Percentiles rank a stretch among this genome's conserved stretches.
Evolutionary conservation across 202 grass and related monocot species (phyloP).

Genomic region (Hordeum pubiflorum): DNA sequence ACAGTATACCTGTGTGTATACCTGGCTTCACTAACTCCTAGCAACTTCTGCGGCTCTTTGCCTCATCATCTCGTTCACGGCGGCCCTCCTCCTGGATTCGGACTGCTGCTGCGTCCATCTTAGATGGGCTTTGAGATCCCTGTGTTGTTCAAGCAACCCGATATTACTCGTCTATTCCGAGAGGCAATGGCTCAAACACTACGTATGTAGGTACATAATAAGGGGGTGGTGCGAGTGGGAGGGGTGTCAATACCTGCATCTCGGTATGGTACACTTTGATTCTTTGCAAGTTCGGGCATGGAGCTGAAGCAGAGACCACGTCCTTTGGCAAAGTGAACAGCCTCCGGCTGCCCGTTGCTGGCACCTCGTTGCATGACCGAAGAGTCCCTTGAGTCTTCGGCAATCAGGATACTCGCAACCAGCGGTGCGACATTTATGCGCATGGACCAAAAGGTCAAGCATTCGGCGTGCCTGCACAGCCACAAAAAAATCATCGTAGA

Average conservation of each 20-base stretch:
- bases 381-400: slow-evolving; percentile 66
- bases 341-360: slow-evolving; percentile 38
- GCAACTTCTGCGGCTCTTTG: slow-evolving; percentile 56
- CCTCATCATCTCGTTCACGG: slow-evolving; percentile 86
- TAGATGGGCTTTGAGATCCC: slow-evolving; percentile 44
- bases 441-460: slow-evolving; percentile 53
- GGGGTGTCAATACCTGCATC: slow-evolving; percentile 47
- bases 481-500: neutral
- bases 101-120: slow-evolving; percentile 51
- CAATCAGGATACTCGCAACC: slow-evolving; percentile 56
- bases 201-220: neutral
- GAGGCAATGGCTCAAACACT: neutral
- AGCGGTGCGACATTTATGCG: slow-evolving; percentile 29
- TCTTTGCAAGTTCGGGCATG: slow-evolving; percentile 73
- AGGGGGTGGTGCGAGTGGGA: no score
- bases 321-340: slow-evolving; percentile 48
- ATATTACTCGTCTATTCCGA: neutral
- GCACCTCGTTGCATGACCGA: slow-evolving; percentile 54
- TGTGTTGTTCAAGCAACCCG: slow-evolving; percentile 15
- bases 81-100: slow-evolving; percentile 65
- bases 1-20: neutral
- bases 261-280: slow-evolving; percentile 53
- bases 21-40: slow-evolving; percentile 12
- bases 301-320: slow-evolving; percentile 62
- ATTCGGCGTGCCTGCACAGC: slow-evolving; percentile 46